Evolutionary conservation across 305 asterid species (phyloP).

Genomic region (Solanum chacoense): DNA sequence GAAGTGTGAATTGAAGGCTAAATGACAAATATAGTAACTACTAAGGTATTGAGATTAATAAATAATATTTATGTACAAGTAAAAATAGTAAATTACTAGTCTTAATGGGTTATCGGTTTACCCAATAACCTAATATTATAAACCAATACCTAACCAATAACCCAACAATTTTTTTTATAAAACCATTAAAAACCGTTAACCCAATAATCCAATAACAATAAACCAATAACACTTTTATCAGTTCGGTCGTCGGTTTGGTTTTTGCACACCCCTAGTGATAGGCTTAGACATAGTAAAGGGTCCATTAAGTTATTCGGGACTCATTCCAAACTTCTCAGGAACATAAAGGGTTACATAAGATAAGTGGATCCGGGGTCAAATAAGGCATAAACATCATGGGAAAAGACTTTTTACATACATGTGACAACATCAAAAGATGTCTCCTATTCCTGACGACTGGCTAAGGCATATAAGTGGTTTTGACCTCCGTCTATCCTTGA

Average conservation of each 20-base stretch:
- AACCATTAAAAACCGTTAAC: no score
- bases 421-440: not conserved
- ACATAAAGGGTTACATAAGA: not conserved
- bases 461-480: not conserved
- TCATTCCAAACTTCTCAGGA: not conserved
- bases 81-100: not conserved
- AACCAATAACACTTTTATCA: no score
- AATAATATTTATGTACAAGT: not conserved
- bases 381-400: not conserved
- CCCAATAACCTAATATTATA: no score
- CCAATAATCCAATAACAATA: no score
- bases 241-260: no score
- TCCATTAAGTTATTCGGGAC: not conserved
- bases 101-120: not conserved
- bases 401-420: not conserved
- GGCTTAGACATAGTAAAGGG: not conserved
- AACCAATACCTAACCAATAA: no score
- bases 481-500: not conserved
- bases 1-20: not conserved
- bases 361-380: not conserved
- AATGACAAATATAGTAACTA: not conserved
- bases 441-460: not conserved
- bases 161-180: no score
- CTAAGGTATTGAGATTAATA: not conserved
- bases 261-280: no score